Conservation (phyloP, 2,329 filamentous ascomycete genomes). For the Fusarium avenaceum region DNA sequence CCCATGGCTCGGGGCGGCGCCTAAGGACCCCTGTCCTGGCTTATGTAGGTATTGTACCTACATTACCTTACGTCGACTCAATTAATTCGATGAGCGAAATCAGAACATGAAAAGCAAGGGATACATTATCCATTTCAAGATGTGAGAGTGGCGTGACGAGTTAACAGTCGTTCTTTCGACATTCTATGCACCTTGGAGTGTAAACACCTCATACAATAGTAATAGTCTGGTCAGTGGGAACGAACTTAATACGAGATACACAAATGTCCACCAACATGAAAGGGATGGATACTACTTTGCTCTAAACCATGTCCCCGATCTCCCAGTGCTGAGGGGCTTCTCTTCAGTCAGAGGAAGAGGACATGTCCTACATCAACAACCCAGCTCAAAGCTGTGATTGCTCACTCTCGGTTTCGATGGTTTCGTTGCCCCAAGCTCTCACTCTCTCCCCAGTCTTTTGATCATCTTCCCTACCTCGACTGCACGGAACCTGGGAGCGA, state of each 20-base stretch:
- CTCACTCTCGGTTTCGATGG: constrained; percentile 9
- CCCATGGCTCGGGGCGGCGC: constrained; percentile 47
- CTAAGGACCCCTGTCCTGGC: constrained; percentile 41
- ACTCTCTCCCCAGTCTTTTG: constrained; percentile 36
- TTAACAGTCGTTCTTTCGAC: not conserved
- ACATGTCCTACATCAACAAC: constrained; percentile 17
- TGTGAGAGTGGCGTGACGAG: not conserved
- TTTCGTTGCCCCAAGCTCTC: constrained; percentile 29
- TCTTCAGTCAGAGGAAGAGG: constrained; percentile 5
- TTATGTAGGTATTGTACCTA: constrained; percentile 21
- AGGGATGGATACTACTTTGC: constrained; percentile 21
- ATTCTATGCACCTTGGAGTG: not conserved
- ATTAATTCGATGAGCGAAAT: constrained; percentile 16
- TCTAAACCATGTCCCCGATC: constrained; percentile 34
- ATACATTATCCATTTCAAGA: not conserved
- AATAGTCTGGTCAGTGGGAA: not conserved
- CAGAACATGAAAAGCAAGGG: constrained; percentile 17
- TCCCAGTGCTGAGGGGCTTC: constrained; percentile 21
- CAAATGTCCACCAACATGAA: constrained; percentile 24
- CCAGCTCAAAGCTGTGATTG: constrained; percentile 4
- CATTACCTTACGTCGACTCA: constrained; percentile 23
- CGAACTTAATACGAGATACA: not conserved
- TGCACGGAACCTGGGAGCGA: not conserved
- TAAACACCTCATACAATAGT: not conserved
- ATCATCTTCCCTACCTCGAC: constrained; percentile 26